Evolutionary conservation across 345 rosid genomes (phyloP).

Genomic region (Eucalyptus dawsonii): DNA sequence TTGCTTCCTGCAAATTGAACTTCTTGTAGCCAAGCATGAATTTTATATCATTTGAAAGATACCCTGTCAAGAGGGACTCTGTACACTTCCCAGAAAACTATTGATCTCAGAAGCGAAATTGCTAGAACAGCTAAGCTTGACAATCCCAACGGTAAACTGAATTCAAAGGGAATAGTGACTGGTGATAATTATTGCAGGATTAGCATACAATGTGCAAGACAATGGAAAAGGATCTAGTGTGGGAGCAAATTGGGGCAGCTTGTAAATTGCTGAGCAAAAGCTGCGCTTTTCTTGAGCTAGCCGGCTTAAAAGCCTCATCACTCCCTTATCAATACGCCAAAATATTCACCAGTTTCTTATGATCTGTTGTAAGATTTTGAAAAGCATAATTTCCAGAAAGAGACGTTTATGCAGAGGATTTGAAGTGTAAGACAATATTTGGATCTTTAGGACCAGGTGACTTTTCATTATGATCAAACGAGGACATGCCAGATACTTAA

Average conservation of each 20-base stretch:
- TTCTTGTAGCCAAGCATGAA: neutral
- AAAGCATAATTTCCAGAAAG: too few relatives aligned
- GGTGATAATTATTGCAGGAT: neutral
- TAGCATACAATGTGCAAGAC: fast-evolving
- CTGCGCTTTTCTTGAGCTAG: too few relatives aligned
- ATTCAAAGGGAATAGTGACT: neutral
- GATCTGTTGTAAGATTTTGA: too few relatives aligned
- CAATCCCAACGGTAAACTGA: fast-evolving
- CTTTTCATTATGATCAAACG: neutral
- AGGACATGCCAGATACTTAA: neutral
- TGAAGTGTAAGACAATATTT: neutral
- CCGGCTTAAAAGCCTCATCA: too few relatives aligned
- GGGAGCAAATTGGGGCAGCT: fast-evolving
- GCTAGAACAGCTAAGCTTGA: neutral
- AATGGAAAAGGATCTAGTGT: too few relatives aligned
- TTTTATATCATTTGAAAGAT: too few relatives aligned
- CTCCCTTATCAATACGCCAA: fast-evolving
- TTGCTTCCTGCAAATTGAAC: neutral
- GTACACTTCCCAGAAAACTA: neutral
- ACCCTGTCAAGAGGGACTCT: neutral
- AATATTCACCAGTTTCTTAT: fast-evolving
- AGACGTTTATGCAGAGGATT: neutral
- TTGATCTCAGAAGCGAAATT: neutral
- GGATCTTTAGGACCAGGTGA: neutral
- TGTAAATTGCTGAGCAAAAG: fast-evolving